Percentiles rank a stretch among this genome's conserved stretches.
phyloP scores from a whole-genome alignment of 176 grass and related monocot genomes.

The Guadua angustifolia region DNA sequence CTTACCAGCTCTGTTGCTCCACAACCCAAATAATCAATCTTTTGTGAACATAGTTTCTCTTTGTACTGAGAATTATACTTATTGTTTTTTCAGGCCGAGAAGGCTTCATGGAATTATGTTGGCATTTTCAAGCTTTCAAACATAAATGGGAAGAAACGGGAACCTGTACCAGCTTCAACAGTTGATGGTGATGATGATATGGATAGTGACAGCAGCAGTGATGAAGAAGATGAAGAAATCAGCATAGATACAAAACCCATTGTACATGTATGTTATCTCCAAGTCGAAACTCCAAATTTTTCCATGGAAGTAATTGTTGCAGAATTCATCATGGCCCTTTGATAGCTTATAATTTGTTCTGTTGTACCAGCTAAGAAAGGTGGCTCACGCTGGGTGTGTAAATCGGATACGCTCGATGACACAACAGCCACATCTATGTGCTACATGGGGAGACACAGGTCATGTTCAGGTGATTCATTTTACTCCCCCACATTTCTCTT shows the following conservation, averaged over 20 bases:
- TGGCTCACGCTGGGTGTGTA: slow-evolving; percentile 82
- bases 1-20: neutral
- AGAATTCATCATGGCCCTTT: slow-evolving; percentile 3
- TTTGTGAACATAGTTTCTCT: neutral
- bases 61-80: neutral
- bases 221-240: slow-evolving; percentile 73
- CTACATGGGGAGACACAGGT: slow-evolving; percentile 82
- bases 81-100: slow-evolving; percentile 63
- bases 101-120: slow-evolving; percentile 81
- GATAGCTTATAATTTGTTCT: slow-evolving; percentile 25
- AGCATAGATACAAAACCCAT: slow-evolving; percentile 60
- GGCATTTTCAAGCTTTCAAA: slow-evolving; percentile 86
- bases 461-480: slow-evolving; percentile 82
- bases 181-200: slow-evolving; percentile 63
- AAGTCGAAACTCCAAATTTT: slow-evolving; percentile 1
- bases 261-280: slow-evolving; percentile 58
- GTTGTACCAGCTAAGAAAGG: slow-evolving; percentile 72
- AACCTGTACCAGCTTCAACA: slow-evolving; percentile 62
- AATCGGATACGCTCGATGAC: slow-evolving; percentile 92
- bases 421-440: slow-evolving; percentile 86
- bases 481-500: neutral
- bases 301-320: neutral
- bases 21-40: neutral
- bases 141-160: slow-evolving; percentile 82
- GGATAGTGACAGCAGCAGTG: slow-evolving; percentile 76